Percentiles rank a stretch among this genome's conserved stretches.
These are phyloP conservation scores for Scheffersomyces segobiensis DNA, from an alignment of 1,139 yeast genomes.

Conservation along the genomic window DNA sequence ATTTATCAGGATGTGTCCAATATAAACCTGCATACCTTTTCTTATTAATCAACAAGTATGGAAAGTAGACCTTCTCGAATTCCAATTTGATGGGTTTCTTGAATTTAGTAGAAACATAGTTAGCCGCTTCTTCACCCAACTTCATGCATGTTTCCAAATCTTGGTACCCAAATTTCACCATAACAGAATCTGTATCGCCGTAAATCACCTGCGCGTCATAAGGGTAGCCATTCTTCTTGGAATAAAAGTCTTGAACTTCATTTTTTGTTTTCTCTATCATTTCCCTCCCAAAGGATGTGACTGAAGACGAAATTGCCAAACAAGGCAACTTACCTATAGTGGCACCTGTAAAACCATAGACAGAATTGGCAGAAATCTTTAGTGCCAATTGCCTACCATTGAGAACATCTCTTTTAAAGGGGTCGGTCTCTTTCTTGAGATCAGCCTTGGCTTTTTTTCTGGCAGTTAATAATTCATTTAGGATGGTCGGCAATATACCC, in stretches of 20 bases:
- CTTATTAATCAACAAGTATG: conserved; percentile 89
- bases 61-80: conserved; percentile 95
- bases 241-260: conserved; percentile 79
- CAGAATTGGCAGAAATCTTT: conserved; percentile 96
- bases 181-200: conserved; percentile 99
- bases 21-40: conserved; percentile 96
- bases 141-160: conserved; percentile 86
- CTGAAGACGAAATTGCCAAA: conserved; percentile 92
- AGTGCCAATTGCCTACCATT: conserved; percentile 97
- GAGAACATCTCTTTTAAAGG: conserved; percentile 87
- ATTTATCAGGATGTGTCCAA: conserved; percentile 90
- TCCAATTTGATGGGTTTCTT: conserved; percentile 88
- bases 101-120: conserved; percentile 75
- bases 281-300: conserved; percentile 92
- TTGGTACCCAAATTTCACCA: conserved; percentile 93
- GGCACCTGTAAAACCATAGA: conserved; percentile 98
- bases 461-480: conserved; percentile 84
- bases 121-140: conserved; percentile 93
- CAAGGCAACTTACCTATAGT: conserved; percentile 97
- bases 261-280: conserved; percentile 93
- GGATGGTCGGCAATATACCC: conserved; percentile 89
- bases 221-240: conserved; percentile 75
- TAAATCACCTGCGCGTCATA: conserved; percentile 89
- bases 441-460: conserved; percentile 92
- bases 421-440: conserved; percentile 89